Evolutionary conservation across 495 filamentous ascomycete genomes (phyloP), one percentile per base, ranked within the genome.

Genomic region (Recurvomyces mirabilis): DNA sequence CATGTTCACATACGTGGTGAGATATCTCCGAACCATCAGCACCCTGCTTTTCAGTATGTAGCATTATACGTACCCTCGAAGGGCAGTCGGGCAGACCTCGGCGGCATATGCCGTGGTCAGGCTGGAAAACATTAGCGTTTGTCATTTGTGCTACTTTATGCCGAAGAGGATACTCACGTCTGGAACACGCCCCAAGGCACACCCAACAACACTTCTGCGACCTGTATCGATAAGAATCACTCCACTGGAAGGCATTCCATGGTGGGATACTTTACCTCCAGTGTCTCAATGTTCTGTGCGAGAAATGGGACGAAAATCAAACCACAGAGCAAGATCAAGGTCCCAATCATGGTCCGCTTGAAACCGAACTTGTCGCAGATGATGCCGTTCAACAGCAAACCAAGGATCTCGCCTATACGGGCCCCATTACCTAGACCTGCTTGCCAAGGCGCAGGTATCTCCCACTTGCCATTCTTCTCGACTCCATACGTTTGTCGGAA

Each of bases 371-470:
- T 35, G 42, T 58, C 55, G 22, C 39, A 47, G 15, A 54, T 41
- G 14, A 18, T 50, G 1, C 55, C 58, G 38, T 58, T 77, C 32
- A 58, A 47, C 9, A 58, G 43, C 14, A 58, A 37, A 46, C 82
- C 82, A 47, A 85, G 75, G 29, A 85, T 76, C 60, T 84, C 79
- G 15, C 82, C 81, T 47, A 69, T 65, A 23, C 64, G 60, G 7
- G 31, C 71, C 40, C 68, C 82, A 55, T 86, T 85, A 47, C 77
- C 81, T 29, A 87, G 63, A 47, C 79, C 81, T 5, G 82, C 66
- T 65, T 86, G 81, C 81, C 82, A 87, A 47, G 75, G 57, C 12
- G 81, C 80, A 12, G 81, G 64, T 5, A 87, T 36, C 7, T 36
- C 6, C 9, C 15, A 7, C 7, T 18, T 18, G 33, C 10, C 33